phyloP scores from a whole-genome alignment of 2,329 filamentous ascomycete genomes.

The Tolypocladium inflatum region DNA sequence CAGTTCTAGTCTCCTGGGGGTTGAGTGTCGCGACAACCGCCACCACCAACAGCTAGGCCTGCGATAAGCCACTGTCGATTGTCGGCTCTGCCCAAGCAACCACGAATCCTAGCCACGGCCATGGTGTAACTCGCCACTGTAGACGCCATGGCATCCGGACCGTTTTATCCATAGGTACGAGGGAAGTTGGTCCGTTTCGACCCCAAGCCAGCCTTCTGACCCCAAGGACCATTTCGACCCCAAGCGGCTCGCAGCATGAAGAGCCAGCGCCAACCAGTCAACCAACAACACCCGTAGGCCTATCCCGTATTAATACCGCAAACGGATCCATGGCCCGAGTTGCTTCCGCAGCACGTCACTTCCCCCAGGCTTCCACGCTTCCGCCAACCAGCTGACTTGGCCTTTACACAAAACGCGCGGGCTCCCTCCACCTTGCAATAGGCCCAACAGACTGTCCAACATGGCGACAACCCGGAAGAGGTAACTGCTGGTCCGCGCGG shows the following conservation, averaged over 20 bases:
- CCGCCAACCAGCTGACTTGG: not conserved
- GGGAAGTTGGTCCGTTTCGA: not conserved
- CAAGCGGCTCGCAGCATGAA: not conserved
- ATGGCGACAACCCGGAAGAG: not conserved
- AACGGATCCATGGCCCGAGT: not conserved
- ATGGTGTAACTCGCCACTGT: not conserved
- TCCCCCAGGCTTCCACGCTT: not conserved
- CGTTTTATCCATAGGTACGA: too few relatives aligned
- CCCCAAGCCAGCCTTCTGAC: not conserved
- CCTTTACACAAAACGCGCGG: not conserved
- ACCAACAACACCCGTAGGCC: not conserved
- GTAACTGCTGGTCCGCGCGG: not conserved
- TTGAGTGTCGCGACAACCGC: not conserved
- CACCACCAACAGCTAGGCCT: too few relatives aligned
- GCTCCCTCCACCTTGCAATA: not conserved
- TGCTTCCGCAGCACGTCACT: not conserved
- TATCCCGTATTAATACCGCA: not conserved
- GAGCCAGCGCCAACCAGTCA: not conserved
- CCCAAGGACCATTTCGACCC: not conserved
- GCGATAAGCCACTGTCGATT: not conserved
- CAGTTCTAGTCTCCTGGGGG: not conserved
- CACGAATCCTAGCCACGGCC: not conserved
- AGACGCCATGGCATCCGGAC: not conserved
- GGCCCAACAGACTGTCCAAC: not conserved
- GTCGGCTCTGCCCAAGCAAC: not conserved